Conservation (phyloP, 139 green algal species). For the Gonium pectorale region DNA sequence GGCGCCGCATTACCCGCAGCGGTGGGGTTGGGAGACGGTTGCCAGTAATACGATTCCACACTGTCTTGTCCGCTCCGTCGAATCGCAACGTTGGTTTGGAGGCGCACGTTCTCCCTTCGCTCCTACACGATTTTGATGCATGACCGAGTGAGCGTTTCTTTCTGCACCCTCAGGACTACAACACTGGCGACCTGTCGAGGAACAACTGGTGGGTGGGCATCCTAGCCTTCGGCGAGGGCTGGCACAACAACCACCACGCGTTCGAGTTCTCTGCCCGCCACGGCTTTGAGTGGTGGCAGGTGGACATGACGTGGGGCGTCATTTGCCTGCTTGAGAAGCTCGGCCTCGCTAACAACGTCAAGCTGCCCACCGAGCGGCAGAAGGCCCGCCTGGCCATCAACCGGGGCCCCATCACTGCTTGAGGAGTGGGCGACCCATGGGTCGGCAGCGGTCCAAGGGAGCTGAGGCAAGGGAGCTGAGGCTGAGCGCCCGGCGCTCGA, state of each 20-base stretch:
- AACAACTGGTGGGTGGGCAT: constrained; percentile 91
- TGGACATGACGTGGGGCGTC: constrained; percentile 84
- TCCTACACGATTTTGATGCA: no score
- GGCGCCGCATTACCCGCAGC: no score
- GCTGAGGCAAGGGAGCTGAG: no score
- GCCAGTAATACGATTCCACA: no score
- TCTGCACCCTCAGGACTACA: constrained; percentile 64
- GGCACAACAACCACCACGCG: constrained; percentile 98
- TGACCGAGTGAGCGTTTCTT: no score
- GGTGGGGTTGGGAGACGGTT: no score
- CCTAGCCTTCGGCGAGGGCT: constrained; percentile 94
- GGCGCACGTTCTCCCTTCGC: no score
- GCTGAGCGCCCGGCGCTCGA: no score
- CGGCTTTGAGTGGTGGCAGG: constrained; percentile 87
- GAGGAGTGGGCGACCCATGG: no score
- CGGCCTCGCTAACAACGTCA: constrained; percentile 88
- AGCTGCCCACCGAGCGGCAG: constrained; percentile 90
- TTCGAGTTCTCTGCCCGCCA: constrained; percentile 91
- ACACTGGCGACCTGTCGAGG: constrained; percentile 90
- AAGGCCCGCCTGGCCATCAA: constrained; percentile 73
- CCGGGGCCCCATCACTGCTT: background rate
- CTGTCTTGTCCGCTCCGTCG: no score
- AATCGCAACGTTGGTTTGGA: no score
- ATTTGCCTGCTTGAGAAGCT: constrained; percentile 76
- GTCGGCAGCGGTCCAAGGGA: no score